Base-by-base conservation (phyloP, 306 rosid genomes). In the Inga leiocalycina region DNA sequence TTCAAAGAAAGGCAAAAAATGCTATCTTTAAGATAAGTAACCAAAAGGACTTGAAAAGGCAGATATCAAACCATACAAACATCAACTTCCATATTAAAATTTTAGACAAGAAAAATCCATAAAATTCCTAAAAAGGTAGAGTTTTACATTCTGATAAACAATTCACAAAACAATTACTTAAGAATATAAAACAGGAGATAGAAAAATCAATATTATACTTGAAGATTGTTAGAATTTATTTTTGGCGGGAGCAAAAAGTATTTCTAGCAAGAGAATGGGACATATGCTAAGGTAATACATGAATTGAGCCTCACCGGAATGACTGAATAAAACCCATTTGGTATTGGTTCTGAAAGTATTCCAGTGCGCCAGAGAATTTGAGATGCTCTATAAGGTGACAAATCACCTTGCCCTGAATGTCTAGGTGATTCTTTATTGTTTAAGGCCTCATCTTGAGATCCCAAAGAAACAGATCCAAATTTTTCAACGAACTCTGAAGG, bases 281-380 rank as follows among this genome's bases (percentile, higher is more conserved):
- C 74, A 67, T 82, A 62, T 43, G 49, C 74, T 54, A 79, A 76
- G 78, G 68, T 35, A 78, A 70, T 43, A 61, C 34, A 77, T 56
- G 75, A 65, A 81, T 59, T 39, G 74, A 68, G 24, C 57, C 94
- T 88, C 91, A 96, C 99, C 90, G 88, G 98, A 85, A 96, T 83
- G 72, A 94, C 89, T 76, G 97, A 96, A 83, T 96, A 96, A 87
- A 96, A 96, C 79, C 99, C 98, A 87, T 92, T 92, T 78, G 99
- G 99, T 81, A 96, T 96, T 13, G 94, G 93, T 82, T 91, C 97
- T 64, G 89, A 92, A 78, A 96, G 99, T 87, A 91, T 80, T 86
- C 99, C 99, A 79, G 92, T 91, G 48, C 74, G 87, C 99, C 99
- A 94, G 45, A 96, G 91, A 87, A 87, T 87, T 89, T 96, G 97